Base-by-base conservation (phyloP, 805 yeast genomes). In the Komagataella ulmi region DNA sequence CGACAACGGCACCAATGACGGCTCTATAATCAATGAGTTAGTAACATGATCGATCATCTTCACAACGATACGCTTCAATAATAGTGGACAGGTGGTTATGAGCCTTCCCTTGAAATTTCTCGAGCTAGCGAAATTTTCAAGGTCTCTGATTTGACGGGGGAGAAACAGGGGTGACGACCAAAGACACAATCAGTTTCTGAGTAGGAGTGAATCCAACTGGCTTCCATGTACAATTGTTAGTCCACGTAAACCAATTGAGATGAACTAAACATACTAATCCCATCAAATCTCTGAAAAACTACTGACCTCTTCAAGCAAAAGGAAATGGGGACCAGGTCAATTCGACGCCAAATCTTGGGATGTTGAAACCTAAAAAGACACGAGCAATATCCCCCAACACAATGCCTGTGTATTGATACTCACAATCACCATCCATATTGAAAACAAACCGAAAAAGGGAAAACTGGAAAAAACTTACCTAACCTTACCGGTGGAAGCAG, bases 1-100 rank as follows among this genome's bases (percentile, higher is more conserved):
- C 96, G 75, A 89, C 97, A 75, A 89, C 91, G 79, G 97, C 97
- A 88, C 97, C 97, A 72, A 89, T 89, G 68, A 89, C 97, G 64
- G 97, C 91, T 80, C 96, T 85, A 65, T 49, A 54, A 8, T 14
- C 17, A 47, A 61, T 59, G n/a, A 8, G 40, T 30, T 59, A 62
- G 67, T 58, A 60, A 30, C 40, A 4, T 30, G 40, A 10, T 30
- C 40, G 40, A 30, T 8, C 40, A 30, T 8, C n/a, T 30, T 30
- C 14, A 30, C 40, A 10, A 8, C 6, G 40, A 30, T 30, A 5
- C 14, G 14, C 10, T 30, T 30, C 40, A 8, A 30, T 10, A 8
- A 8, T 30, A 30, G n/a, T 23, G 12, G 23, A 49, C 18, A 4
- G 45, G 17, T 50, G 61, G 59, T 59, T 57, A 56, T 45, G 60